phyloP scores from a whole-genome alignment of 768 basidiomycete species.

The Austroboletus festivus region DNA sequence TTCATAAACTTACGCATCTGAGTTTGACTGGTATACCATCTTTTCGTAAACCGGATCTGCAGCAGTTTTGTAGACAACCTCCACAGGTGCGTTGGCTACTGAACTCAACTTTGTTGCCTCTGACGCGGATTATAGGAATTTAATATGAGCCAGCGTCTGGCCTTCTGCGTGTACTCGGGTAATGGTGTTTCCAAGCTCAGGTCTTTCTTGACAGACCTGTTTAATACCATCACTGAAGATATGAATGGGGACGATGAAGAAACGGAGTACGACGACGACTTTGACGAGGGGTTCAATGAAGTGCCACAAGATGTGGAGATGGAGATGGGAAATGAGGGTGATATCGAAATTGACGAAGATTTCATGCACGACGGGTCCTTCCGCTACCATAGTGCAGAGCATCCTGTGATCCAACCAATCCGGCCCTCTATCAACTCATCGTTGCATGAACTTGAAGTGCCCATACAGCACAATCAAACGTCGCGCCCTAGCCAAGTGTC shows the following conservation, averaged over 20 bases:
- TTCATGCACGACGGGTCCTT: conserved; percentile 33
- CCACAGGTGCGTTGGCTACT: conserved; percentile 62
- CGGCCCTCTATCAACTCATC: conserved; percentile 11
- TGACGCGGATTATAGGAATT: conserved; percentile 62
- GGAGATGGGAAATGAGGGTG: conserved; percentile 35
- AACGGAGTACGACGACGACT: conserved; percentile 58
- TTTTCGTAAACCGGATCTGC: conserved; percentile 81
- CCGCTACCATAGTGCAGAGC: conserved; percentile 22
- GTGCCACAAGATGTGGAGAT: conserved; percentile 30
- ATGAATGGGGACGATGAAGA: conserved; percentile 64
- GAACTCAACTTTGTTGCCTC: neutral
- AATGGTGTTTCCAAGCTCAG: conserved; percentile 84
- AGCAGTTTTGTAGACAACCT: conserved; percentile 85
- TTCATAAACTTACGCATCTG: conserved; percentile 91
- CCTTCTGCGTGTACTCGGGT: conserved; percentile 97
- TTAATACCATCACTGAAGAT: conserved; percentile 69
- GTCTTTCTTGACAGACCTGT: conserved; percentile 70
- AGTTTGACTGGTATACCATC: conserved; percentile 96
- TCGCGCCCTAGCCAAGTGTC: conserved; percentile 19
- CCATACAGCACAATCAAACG: conserved; percentile 30
- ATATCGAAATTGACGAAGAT: conserved; percentile 48
- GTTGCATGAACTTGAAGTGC: conserved; percentile 22
- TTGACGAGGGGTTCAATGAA: conserved; percentile 35
- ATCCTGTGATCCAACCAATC: conserved; percentile 8
- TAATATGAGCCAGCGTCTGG: conserved; percentile 79